A percentile compares a stretch with the other conserved stretches of the same genome.
These are phyloP conservation scores for Leucocoprinus leucothites DNA, from an alignment of 768 basidiomycete species.

Conservation along the genomic window DNA sequence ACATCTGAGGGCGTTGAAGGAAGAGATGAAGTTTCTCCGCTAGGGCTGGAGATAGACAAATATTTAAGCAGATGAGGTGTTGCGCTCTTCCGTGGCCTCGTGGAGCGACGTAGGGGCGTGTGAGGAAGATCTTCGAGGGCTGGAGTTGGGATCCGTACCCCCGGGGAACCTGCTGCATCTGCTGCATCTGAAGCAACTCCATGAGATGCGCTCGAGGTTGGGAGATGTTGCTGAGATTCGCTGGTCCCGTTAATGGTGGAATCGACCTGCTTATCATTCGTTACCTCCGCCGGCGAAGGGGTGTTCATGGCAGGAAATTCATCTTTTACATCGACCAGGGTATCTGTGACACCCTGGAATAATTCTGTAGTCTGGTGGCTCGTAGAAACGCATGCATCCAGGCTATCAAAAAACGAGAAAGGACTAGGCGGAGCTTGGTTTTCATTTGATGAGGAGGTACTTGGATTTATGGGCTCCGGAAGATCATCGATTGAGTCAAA, in stretches of 20 bases:
- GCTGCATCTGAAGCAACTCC: too few relatives aligned
- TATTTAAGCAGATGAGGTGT: slow-evolving; percentile 20
- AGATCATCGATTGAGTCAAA: slow-evolving; percentile 35
- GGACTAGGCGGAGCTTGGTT: slow-evolving; percentile 6
- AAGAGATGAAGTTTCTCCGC: not conserved
- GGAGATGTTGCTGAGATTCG: too few relatives aligned
- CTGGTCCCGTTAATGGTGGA: not conserved
- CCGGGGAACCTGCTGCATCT: not conserved
- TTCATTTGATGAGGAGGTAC: not conserved
- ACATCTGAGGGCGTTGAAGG: slow-evolving; percentile 18
- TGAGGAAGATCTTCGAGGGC: slow-evolving; percentile 13
- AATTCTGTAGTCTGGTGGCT: not conserved
- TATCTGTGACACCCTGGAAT: not conserved
- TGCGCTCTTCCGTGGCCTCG: slow-evolving; percentile 35
- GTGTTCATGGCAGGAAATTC: not conserved
- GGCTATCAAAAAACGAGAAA: not conserved
- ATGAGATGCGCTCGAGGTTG: too few relatives aligned
- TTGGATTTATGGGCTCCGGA: not conserved
- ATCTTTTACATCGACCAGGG: slow-evolving; percentile 8
- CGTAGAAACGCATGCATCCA: too few relatives aligned
- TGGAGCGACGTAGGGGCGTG: slow-evolving; percentile 34
- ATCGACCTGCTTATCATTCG: not conserved
- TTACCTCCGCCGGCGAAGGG: not conserved
- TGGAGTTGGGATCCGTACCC: not conserved
- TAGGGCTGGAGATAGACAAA: slow-evolving; percentile 15